Conservation (phyloP, 2,329 filamentous ascomycete species). For the Cladosporium phlei region DNA sequence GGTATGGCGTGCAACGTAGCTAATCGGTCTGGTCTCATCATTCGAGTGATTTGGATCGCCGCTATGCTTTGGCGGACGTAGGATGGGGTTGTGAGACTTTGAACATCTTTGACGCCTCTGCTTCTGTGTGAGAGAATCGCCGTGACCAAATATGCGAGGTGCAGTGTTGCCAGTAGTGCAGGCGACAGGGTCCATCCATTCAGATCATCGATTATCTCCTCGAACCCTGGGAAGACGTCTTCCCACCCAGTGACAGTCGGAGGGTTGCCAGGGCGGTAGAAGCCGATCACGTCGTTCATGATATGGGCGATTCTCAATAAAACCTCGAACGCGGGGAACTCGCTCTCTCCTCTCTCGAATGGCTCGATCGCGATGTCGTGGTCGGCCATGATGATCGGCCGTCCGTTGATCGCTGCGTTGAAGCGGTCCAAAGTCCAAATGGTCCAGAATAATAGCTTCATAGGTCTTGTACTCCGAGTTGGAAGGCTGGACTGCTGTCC, state of each 20-base stretch:
- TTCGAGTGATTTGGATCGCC: slow-evolving; percentile 49
- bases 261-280: slow-evolving; percentile 42
- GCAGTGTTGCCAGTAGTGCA: slow-evolving; percentile 43
- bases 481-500: slow-evolving; percentile 25
- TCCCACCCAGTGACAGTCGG: slow-evolving; percentile 44
- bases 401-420: slow-evolving; percentile 44
- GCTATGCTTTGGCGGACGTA: slow-evolving; percentile 52
- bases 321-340: slow-evolving; percentile 45
- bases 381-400: slow-evolving; percentile 46
- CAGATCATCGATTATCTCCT: slow-evolving; percentile 39
- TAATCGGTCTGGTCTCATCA: slow-evolving; percentile 44
- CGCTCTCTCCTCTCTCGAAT: slow-evolving; percentile 39
- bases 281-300: slow-evolving; percentile 44
- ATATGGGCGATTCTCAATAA: slow-evolving; percentile 43
- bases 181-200: slow-evolving; percentile 35
- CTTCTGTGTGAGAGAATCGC: slow-evolving; percentile 54
- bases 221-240: slow-evolving; percentile 43
- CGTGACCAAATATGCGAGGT: slow-evolving; percentile 54
- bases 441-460: slow-evolving; percentile 47
- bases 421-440: slow-evolving; percentile 47
- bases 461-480: slow-evolving; percentile 27
- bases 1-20: slow-evolving; percentile 48
- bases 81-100: slow-evolving; percentile 43
- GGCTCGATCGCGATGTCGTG: slow-evolving; percentile 43
- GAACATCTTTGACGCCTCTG: slow-evolving; percentile 35